Evolutionary conservation across 306 rosid genomes (phyloP).

Genomic region (Amphicarpaea edgeworthii): DNA sequence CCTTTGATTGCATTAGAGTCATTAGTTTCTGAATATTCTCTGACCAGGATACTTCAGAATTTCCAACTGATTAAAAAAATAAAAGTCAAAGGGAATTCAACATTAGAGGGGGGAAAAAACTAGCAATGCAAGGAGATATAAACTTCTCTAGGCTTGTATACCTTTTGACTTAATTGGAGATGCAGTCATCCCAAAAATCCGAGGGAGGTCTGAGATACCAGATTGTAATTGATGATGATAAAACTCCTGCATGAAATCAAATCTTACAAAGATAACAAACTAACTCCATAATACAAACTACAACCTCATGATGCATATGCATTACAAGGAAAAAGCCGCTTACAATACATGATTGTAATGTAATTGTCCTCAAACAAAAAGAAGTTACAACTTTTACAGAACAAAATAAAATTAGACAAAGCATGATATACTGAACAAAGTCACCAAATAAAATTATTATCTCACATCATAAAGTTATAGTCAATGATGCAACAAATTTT

Average conservation of each 20-base stretch:
- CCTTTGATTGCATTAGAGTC: constrained; percentile 83
- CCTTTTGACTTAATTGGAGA: constrained; percentile 92
- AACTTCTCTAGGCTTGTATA: constrained; percentile 33
- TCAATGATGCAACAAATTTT: background rate
- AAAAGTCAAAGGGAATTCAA: constrained; percentile 26
- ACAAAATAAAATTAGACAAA: constrained; percentile 17
- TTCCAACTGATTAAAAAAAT: constrained; percentile 60
- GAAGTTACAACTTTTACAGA: background rate
- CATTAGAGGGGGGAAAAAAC: constrained; percentile 11
- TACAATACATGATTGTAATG: constrained; percentile 2
- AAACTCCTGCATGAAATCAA: constrained; percentile 71
- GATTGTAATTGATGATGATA: constrained; percentile 61
- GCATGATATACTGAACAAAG: constrained; percentile 13
- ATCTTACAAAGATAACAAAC: constrained; percentile 32
- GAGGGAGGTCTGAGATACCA: constrained; percentile 64
- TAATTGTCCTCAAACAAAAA: constrained; percentile 6
- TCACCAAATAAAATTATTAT: constrained; percentile 12
- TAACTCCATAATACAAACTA: background rate
- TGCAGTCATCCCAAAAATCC: constrained; percentile 93
- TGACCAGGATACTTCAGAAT: constrained; percentile 53
- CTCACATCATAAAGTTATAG: background rate
- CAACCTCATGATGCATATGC: constrained; percentile 23
- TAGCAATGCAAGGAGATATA: constrained; percentile 16
- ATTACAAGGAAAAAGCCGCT: constrained; percentile 10
- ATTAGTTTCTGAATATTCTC: constrained; percentile 62